These are phyloP conservation scores for Penicillium cinerascens DNA, from an alignment of 495 filamentous ascomycete species.

Conservation along the genomic window DNA sequence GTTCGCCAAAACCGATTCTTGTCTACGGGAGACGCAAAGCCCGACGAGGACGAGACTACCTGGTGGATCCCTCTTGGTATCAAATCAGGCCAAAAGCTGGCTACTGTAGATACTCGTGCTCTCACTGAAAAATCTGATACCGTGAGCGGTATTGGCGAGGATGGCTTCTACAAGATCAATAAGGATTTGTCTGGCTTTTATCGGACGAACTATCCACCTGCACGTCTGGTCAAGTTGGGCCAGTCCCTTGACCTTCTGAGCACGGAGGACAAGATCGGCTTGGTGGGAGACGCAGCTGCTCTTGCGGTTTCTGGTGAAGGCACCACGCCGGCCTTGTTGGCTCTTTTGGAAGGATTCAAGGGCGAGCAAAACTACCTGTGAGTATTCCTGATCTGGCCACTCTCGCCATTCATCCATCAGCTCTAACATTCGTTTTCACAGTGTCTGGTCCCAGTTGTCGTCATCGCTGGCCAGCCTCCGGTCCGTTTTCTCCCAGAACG, in stretches of 20 bases:
- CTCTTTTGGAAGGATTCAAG: slow-evolving; percentile 75
- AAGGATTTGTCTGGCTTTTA: slow-evolving; percentile 86
- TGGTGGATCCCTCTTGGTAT: slow-evolving; percentile 95
- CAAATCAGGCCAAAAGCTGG: slow-evolving; percentile 48
- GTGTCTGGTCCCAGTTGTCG: slow-evolving; percentile 82
- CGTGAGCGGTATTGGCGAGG: slow-evolving; percentile 66
- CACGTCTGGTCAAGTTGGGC: slow-evolving; percentile 73
- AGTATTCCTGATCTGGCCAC: slow-evolving; percentile 15
- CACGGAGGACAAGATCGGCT: slow-evolving; percentile 84
- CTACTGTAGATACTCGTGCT: slow-evolving; percentile 43
- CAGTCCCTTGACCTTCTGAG: slow-evolving; percentile 67
- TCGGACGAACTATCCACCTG: slow-evolving; percentile 83
- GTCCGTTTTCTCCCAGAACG: slow-evolving; percentile 60
- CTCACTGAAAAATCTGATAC: slow-evolving; percentile 74
- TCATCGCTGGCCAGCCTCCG: slow-evolving; percentile 63
- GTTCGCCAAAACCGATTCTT: slow-evolving; percentile 86
- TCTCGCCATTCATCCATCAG: neutral
- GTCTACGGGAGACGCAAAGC: slow-evolving; percentile 83
- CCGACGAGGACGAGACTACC: slow-evolving; percentile 83
- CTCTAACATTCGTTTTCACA: slow-evolving; percentile 25
- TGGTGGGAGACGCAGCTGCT: slow-evolving; percentile 88
- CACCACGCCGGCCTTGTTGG: slow-evolving; percentile 71
- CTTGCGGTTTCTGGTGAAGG: slow-evolving; percentile 83
- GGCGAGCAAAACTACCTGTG: slow-evolving; percentile 77
- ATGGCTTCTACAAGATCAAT: slow-evolving; percentile 87